A percentile compares a stretch with the other conserved stretches of the same genome.
Evolutionary conservation across 441 rosid species (phyloP).

Genomic region (Erodium chrysanthum): DNA sequence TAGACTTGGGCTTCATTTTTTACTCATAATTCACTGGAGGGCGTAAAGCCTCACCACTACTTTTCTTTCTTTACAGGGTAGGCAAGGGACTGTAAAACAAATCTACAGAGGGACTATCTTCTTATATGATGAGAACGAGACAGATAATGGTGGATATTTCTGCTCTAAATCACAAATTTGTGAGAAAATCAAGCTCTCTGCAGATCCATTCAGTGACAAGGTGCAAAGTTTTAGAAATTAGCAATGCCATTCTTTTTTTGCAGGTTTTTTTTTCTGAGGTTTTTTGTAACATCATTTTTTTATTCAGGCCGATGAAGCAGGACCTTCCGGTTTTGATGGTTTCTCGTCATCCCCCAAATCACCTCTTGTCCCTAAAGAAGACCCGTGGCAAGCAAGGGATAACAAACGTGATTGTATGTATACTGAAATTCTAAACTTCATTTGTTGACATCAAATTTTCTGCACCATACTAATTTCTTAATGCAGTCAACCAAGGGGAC

Average conservation of each 20-base stretch:
- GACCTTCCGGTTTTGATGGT: slow-evolving; percentile 46
- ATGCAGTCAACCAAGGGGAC: slow-evolving; percentile 63
- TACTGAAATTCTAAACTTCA: slow-evolving; percentile 7
- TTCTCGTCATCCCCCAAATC: slow-evolving; percentile 67
- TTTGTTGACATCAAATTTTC: background rate
- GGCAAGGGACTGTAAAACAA: slow-evolving; percentile 74
- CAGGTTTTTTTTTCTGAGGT: background rate
- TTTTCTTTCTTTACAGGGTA: slow-evolving; percentile 47
- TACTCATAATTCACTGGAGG: too few relatives aligned
- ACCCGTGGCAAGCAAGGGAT: slow-evolving; percentile 63
- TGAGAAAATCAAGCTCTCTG: slow-evolving; percentile 57
- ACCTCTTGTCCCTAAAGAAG: slow-evolving; percentile 45
- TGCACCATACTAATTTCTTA: slow-evolving; percentile 23
- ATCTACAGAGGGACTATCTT: slow-evolving; percentile 73
- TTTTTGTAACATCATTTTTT: slow-evolving; percentile 14
- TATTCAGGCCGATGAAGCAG: slow-evolving; percentile 49
- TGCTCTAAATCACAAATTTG: slow-evolving; percentile 66
- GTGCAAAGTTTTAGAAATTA: slow-evolving; percentile 23
- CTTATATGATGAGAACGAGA: slow-evolving; percentile 50
- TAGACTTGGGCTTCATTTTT: background rate
- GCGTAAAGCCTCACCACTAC: slow-evolving; percentile 7
- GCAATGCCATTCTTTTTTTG: background rate
- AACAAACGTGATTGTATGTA: slow-evolving; percentile 49
- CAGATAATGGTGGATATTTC: slow-evolving; percentile 71
- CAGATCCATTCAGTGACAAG: slow-evolving; percentile 41